phyloP scores from a whole-genome alignment of 768 basidiomycete genomes.

The Amylocystis lapponica region DNA sequence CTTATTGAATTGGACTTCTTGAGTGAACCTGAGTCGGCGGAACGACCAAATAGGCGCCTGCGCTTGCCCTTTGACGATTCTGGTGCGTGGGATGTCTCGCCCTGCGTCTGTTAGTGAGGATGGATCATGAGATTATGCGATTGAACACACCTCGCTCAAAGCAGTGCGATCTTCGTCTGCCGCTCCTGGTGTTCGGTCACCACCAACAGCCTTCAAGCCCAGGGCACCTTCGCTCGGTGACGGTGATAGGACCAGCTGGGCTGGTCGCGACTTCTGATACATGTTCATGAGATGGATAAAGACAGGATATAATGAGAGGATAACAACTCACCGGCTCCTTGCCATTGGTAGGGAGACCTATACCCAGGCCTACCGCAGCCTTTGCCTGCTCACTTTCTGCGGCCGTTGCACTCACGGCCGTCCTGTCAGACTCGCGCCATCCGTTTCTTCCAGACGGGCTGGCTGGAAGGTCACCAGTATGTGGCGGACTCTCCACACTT shows the following conservation, averaged over 20 bases:
- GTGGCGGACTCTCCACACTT: slow-evolving; percentile 31
- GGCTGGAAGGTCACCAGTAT: slow-evolving; percentile 12
- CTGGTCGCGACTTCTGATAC: slow-evolving; percentile 40
- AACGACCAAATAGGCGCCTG: slow-evolving; percentile 58
- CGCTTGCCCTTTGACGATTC: slow-evolving; percentile 37
- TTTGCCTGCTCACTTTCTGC: neutral
- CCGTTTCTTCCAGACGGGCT: slow-evolving; percentile 8
- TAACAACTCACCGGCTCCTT: slow-evolving; percentile 10
- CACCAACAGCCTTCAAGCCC: slow-evolving; percentile 33
- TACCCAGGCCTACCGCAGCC: slow-evolving; percentile 24
- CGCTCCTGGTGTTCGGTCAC: slow-evolving; percentile 24
- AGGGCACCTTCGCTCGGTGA: slow-evolving; percentile 63
- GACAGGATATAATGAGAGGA: neutral
- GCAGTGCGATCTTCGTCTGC: slow-evolving; percentile 49
- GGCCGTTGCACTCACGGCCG: slow-evolving; percentile 5
- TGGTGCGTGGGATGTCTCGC: slow-evolving; percentile 37
- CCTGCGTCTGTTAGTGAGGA: too few species aligned
- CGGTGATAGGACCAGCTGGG: slow-evolving; percentile 50
- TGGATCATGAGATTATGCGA: too few species aligned
- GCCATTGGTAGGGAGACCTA: slow-evolving; percentile 16
- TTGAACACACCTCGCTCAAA: slow-evolving; percentile 60
- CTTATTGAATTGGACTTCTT: slow-evolving; percentile 25
- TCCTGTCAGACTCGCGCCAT: slow-evolving; percentile 17
- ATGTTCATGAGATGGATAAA: neutral
- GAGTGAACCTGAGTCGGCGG: slow-evolving; percentile 31